Conservation (phyloP, 1,284 basidiomycete species). For the Trichosporon ovoides region DNA sequence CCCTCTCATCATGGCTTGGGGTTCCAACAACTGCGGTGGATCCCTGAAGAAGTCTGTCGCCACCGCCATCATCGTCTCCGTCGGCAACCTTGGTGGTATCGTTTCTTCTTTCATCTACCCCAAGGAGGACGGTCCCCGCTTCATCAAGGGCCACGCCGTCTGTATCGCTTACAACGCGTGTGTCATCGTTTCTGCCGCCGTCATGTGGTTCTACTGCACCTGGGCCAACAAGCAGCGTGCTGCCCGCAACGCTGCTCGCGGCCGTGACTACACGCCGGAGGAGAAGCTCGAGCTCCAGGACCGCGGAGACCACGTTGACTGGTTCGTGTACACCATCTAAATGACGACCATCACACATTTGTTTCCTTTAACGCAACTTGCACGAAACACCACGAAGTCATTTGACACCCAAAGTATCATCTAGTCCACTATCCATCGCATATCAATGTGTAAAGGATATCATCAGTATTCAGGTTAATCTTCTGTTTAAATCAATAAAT, state of each 20-base stretch:
- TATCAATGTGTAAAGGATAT: not conserved
- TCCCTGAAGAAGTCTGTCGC: conserved; percentile 55
- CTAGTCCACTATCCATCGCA: not conserved
- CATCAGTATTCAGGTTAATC: too few species aligned
- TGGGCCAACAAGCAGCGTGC: conserved; percentile 25
- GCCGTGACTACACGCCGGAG: conserved; percentile 27
- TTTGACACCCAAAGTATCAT: not conserved
- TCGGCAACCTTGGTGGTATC: conserved; percentile 56
- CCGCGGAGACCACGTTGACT: conserved; percentile 33
- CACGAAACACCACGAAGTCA: not conserved
- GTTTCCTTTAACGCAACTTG: too few species aligned
- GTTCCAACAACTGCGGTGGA: conserved; percentile 56
- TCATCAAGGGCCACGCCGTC: conserved; percentile 31
- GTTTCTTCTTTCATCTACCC: conserved; percentile 52
- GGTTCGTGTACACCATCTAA: conserved; percentile 34
- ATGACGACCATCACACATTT: too few species aligned
- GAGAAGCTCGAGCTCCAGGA: conserved; percentile 30
- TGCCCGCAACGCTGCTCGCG: conserved; percentile 23
- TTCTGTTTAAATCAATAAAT: too few species aligned
- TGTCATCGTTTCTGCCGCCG: conserved; percentile 16
- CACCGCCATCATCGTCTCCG: conserved; percentile 56
- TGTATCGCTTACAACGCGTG: conserved; percentile 26
- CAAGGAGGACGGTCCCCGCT: conserved; percentile 22
- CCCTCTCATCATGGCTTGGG: conserved; percentile 57
- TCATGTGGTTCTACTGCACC: conserved; percentile 25